Base-by-base conservation (phyloP, 1,139 yeast species). In the Geotrichum bryndzae region DNA sequence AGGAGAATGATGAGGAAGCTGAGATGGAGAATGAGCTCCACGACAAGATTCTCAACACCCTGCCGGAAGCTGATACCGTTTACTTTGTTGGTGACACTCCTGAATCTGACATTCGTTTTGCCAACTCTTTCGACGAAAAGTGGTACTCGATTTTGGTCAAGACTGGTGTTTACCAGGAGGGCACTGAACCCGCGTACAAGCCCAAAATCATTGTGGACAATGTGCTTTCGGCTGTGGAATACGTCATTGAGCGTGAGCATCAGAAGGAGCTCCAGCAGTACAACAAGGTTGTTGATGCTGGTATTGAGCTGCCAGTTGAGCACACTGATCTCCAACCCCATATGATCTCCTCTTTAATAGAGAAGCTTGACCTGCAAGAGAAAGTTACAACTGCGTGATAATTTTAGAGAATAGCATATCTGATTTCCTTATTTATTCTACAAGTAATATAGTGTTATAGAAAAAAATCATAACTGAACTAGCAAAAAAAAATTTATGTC, bases 11-110 rank as follows among this genome's bases (percentile, higher is more conserved):
- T 15, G 69, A 62, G 27, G 71, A 70, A 27, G 78, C 74, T 58
- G 79, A 55, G 45, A 61, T 56, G 52, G 63, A 57, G 25, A 52
- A 57, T 29, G 62, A 61, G n/a, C 56, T 60, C 5, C 63, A 58
- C 27, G 65, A 62, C 52, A 64, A 56, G 23, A 63, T 65, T 38
- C 58, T 59, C 23, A 66, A 68, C 41, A 64, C 86, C 66, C 78
- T 88, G 66, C 95, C 95, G 13, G 91, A 92, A 13, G 91, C 94
- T 1, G 86, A 90, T 5, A 87, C 94, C 0, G 95, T 88, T 23
- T 89, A 88, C 74, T 89, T 89, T 77, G 95, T 89, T 57, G 96
- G 96, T 68, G 96, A 89, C 73, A 89, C 96, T n/a, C 96, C 96
- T 18, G 96, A 88, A 74, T 86, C 92, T 3, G 96, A 89, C 74